phyloP scores from a whole-genome alignment of 345 rosid species.

The Eutrema heterophyllum region DNA sequence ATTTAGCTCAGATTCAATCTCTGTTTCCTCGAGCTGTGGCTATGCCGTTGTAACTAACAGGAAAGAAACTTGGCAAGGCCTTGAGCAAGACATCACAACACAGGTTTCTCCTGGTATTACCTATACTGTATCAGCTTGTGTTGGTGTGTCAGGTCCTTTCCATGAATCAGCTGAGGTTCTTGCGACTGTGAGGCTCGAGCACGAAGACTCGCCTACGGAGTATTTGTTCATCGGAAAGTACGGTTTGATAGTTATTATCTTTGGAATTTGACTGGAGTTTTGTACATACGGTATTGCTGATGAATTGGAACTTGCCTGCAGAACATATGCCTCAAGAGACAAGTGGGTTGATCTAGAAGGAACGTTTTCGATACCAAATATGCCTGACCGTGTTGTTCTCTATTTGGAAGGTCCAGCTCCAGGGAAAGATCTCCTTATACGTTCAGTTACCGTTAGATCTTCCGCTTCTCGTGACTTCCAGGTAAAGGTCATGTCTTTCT shows the following conservation, averaged over 20 bases:
- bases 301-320: slow-evolving; percentile 29
- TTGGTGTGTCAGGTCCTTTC: slow-evolving; percentile 63
- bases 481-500: slow-evolving; percentile 31
- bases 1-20: slow-evolving; percentile 27
- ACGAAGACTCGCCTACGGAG: slow-evolving; percentile 43
- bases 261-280: not conserved
- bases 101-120: slow-evolving; percentile 51
- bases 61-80: slow-evolving; percentile 84
- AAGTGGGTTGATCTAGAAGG: slow-evolving; percentile 78
- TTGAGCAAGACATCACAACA: slow-evolving; percentile 84
- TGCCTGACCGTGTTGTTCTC: slow-evolving; percentile 60
- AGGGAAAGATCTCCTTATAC: slow-evolving; percentile 70
- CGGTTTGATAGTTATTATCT: not conserved
- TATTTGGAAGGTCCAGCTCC: slow-evolving; percentile 93
- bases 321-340: slow-evolving; percentile 56
- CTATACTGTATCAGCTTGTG: slow-evolving; percentile 60
- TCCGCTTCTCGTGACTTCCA: slow-evolving; percentile 33
- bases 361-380: slow-evolving; percentile 55
- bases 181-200: slow-evolving; percentile 71
- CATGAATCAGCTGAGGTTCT: slow-evolving; percentile 57
- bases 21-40: slow-evolving; percentile 31
- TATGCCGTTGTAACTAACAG: slow-evolving; percentile 74
- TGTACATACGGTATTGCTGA: not conserved
- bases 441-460: slow-evolving; percentile 57
- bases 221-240: slow-evolving; percentile 79